phyloP scores from a whole-genome alignment of 2,329 filamentous ascomycete species.

The Pestalotiopsis fici region DNA sequence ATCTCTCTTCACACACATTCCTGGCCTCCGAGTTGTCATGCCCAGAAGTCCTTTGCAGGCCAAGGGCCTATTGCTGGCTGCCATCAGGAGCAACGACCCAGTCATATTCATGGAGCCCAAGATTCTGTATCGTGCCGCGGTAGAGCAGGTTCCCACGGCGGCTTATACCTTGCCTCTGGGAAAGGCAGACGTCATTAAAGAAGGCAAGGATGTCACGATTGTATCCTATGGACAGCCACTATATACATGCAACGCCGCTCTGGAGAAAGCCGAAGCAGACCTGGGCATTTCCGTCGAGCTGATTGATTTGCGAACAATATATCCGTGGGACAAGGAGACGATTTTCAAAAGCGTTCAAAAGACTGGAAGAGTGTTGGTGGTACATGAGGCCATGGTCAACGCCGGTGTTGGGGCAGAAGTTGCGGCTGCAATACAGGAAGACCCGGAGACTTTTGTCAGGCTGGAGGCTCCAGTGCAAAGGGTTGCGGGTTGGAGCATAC shows the following conservation, averaged over 20 bases:
- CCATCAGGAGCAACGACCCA: slow-evolving; percentile 80
- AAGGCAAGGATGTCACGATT: slow-evolving; percentile 78
- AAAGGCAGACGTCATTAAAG: slow-evolving; percentile 81
- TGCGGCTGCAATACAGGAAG: slow-evolving; percentile 84
- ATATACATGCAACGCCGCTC: slow-evolving; percentile 79
- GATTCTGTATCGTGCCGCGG: slow-evolving; percentile 85
- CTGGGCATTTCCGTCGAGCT: slow-evolving; percentile 79
- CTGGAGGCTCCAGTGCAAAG: slow-evolving; percentile 84
- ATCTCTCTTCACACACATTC: slow-evolving; percentile 83
- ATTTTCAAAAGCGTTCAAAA: slow-evolving; percentile 82
- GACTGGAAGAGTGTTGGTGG: slow-evolving; percentile 83
- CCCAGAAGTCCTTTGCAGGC: slow-evolving; percentile 85
- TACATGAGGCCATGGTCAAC: slow-evolving; percentile 92
- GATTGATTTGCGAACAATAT: slow-evolving; percentile 85
- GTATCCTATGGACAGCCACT: slow-evolving; percentile 89
- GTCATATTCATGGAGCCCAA: slow-evolving; percentile 95
- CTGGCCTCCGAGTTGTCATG: slow-evolving; percentile 82
- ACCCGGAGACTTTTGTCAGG: slow-evolving; percentile 71
- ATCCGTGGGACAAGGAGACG: slow-evolving; percentile 86
- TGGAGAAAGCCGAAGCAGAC: slow-evolving; percentile 73
- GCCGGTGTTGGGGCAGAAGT: slow-evolving; percentile 88
- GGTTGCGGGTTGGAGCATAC: slow-evolving; percentile 88
- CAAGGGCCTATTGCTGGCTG: slow-evolving; percentile 79
- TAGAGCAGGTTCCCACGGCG: slow-evolving; percentile 84
- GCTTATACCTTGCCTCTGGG: slow-evolving; percentile 82